Evolutionary conservation across 495 filamentous ascomycete genomes (phyloP), one percentile per base, ranked within the genome.

Genomic region (Hypoxylon crocopeplum): DNA sequence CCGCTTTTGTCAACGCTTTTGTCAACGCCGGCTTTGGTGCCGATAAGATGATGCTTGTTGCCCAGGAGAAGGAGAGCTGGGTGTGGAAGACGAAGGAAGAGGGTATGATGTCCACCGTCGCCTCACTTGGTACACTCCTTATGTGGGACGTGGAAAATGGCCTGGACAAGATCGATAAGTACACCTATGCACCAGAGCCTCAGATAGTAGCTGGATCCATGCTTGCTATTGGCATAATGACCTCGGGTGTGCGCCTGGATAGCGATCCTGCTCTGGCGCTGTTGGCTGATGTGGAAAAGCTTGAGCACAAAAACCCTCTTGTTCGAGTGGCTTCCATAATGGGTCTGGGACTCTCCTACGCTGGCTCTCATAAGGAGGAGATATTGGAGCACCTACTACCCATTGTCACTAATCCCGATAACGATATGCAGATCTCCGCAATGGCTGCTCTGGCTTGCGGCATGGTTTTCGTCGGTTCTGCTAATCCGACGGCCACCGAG

Each of bases 51-150:
- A 96, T 99, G 92, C 81, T 98, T 32, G 87, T 89, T 21, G 86
- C 85, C 5, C 79, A 84, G 40, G 86, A 91, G 56, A 92, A 94
- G 77, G 86, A 88, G 30, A 88, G 87, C 56, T 99, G 95, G 95
- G 89, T 98, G 2, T 98, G 92, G 89, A 99, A 98, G 77, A 98
- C 95, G 8, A 98, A 98, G 75, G 93, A 97, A 29, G 93, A 97
- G 61, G 93, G 93, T 61, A 95, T 95, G 93, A 82, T 96, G 74
- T 97, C 93, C 15, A 97, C 93, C 3, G 89, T 93, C 12, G 94
- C 94, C 6, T 98, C 94, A 2, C 73, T 96, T 50, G 94, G 94
- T 52, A 91, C 93, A 72, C 78, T 99, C 19, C 75, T 94, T 48
- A 85, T 92, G 66, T 93, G 94, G 86, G 95, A 98, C 68, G 86